Evolutionary conservation across 148 eudicot species (phyloP), one percentile per base, ranked within the genome.

Genomic region (Euryodendron excelsum): DNA sequence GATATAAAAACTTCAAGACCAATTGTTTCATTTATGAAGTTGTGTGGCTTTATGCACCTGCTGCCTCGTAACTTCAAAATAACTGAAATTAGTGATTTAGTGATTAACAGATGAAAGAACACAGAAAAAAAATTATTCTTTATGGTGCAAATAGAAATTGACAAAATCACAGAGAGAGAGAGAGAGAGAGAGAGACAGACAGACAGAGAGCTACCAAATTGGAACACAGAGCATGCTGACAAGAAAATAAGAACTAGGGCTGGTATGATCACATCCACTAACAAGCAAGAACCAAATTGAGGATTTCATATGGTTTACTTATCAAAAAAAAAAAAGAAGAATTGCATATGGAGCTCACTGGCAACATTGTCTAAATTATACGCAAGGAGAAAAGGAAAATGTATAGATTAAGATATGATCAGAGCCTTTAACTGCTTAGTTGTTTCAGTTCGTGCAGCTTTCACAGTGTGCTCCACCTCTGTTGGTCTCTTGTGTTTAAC

Each of bases 401-500:
- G 20, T 9, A 41, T 41, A 41, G n/a, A 30, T 14, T 34, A 69
- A 80, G 68, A 73, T 31, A 79, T 10, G 74, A 45, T 80, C 73
- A 33, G 75, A 65, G 61, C 31, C 89, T 87, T n/a, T 84, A 86
- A 94, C 98, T 90, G 96, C 81, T 85, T 91, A 52, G 89, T 78
- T 82, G 85, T 34, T 73, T 91, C 96, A 60, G 84, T 85, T 60
- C 88, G 89, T 69, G 87, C 79, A 70, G 86, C 93, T 85, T 87
- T 88, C 84, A 84, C 86, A 45, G 87, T 64, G 58, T 78, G 89
- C 84, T 90, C 96, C 74, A 79, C 79, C 80, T 88, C 93, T 83
- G 78, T 82, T 63, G 90, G 85, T 87, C 91, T 90, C 91, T 88
- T 94, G 78, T 89, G 90, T 77, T 91, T 94, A 48, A 85, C 74